Evolutionary conservation across 495 filamentous ascomycete species (phyloP).

Genomic region (Hamigera avellanea): DNA sequence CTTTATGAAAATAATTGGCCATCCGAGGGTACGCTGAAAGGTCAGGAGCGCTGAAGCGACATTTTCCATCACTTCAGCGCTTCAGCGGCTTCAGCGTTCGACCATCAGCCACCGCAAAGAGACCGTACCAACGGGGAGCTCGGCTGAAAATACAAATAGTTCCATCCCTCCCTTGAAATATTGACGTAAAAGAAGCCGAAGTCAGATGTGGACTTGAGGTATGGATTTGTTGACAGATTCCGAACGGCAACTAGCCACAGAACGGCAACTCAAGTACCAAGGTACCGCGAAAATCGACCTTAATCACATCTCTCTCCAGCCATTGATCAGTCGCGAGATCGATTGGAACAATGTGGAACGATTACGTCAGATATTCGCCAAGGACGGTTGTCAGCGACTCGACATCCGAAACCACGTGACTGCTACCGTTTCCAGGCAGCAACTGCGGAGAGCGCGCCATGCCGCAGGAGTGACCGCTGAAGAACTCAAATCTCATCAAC

Average conservation of each 20-base stretch:
- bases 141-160: too few relatives aligned
- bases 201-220: too few relatives aligned
- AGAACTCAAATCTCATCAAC: neutral
- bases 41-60: too few relatives aligned
- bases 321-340: conserved; percentile 2
- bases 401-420: conserved; percentile 14
- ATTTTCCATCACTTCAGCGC: too few relatives aligned
- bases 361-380: conserved; percentile 13
- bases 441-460: conserved; percentile 4
- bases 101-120: too few relatives aligned
- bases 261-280: conserved; percentile 8
- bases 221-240: conserved; percentile 3
- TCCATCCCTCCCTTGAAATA: too few relatives aligned
- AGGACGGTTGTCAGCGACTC: conserved; percentile 11
- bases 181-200: too few relatives aligned
- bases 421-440: conserved; percentile 12
- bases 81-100: too few relatives aligned
- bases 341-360: conserved; percentile 12
- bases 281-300: conserved; percentile 9
- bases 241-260: conserved; percentile 4
- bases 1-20: too few relatives aligned
- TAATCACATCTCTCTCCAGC: conserved; percentile 9
- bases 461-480: neutral
- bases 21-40: too few relatives aligned
- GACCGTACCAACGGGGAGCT: too few relatives aligned